These are phyloP conservation scores for Neodidymelliopsis sp. DNA, from an alignment of 2,329 filamentous ascomycete genomes.

Conservation along the genomic window DNA sequence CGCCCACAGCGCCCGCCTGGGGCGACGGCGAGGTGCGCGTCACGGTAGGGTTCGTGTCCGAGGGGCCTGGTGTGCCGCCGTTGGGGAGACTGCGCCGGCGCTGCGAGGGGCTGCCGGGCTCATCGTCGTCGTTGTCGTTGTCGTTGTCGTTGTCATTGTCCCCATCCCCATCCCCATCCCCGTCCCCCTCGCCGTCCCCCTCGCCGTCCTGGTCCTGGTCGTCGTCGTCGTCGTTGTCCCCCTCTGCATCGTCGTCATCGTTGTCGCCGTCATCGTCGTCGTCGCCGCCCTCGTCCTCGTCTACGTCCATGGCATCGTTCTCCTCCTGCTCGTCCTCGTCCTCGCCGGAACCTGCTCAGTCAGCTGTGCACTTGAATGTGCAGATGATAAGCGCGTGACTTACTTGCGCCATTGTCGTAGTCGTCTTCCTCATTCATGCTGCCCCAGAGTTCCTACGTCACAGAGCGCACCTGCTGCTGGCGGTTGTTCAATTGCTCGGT, in stretches of 20 bases:
- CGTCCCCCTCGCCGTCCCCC: slow-evolving; percentile 50
- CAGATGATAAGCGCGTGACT: slow-evolving; percentile 16
- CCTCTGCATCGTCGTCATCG: slow-evolving; percentile 51
- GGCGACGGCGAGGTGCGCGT: slow-evolving; percentile 58
- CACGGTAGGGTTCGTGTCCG: slow-evolving; percentile 55
- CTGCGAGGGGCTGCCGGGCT: slow-evolving; percentile 55
- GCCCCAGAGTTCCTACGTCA: slow-evolving; percentile 17
- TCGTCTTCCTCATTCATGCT: slow-evolving; percentile 58
- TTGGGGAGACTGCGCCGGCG: slow-evolving; percentile 41
- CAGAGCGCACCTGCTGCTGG: slow-evolving; percentile 12
- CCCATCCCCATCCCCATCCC: slow-evolving; percentile 51
- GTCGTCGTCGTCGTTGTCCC: slow-evolving; percentile 52
- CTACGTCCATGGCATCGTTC: slow-evolving; percentile 55
- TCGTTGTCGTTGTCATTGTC: slow-evolving; percentile 53
- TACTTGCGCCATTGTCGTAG: slow-evolving; percentile 51
- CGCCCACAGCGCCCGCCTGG: slow-evolving; percentile 40
- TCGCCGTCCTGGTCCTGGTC: slow-evolving; percentile 53
- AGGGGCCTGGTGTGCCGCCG: slow-evolving; percentile 33
- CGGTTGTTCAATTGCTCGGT: not conserved
- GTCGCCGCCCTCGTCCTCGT: slow-evolving; percentile 53
- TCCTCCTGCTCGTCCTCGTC: slow-evolving; percentile 45
- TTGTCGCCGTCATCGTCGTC: slow-evolving; percentile 54
- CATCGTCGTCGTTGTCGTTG: slow-evolving; percentile 54
- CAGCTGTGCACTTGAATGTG: slow-evolving; percentile 16
- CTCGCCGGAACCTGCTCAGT: slow-evolving; percentile 34